Evolutionary conservation across 352 stramenopile species (phyloP), one percentile per base, ranked within the genome.

Genomic region (Aphanomyces cochlioides): DNA sequence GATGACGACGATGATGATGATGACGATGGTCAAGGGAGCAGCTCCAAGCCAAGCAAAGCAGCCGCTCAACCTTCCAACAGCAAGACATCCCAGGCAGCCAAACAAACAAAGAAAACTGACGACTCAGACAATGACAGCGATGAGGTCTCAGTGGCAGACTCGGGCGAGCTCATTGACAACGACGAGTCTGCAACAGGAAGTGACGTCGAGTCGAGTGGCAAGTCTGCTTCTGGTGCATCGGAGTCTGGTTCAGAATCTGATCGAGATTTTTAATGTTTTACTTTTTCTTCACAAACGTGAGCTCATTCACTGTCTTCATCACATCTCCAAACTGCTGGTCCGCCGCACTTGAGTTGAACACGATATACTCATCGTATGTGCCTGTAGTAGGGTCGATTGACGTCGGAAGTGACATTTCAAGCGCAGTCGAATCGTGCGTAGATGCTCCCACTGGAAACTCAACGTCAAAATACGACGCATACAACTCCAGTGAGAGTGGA

Each of bases 101-200:
- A 61, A 17, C 54, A 19, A 15, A 63, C 19, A 19, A 69, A 60
- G 12, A 19, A 10, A 3, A n/a, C 56, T 3, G 48, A 47, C 5
- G 66, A 67, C 48, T 59, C 47, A 17, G 54, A 67, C 60, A 40
- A 66, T 8, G 84, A 90, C 75, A 91, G 83, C 73, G 87, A 93
- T 40, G 81, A 94, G 41, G 85, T 94, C 5, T 94, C 87, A 4
- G 72, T 94, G 68, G 87, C 87, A 43, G 87, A 94, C 72, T 94
- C 87, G 56, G 83, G 77, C 0, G 84, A 93, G 64, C 77, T 92
- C 36, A 92, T 92, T 65, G 86, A 89, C 75, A 92, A 94, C 60
- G 83, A 93, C 74, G 66, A 76, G 37, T 90, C 82, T 1, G 75
- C 79, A 7, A 92, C 85, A 3, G 82, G 80, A 17, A 89, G 82